Base-by-base conservation (phyloP, 257 asterid genomes). In the Nicotiana tomentosiformis region DNA sequence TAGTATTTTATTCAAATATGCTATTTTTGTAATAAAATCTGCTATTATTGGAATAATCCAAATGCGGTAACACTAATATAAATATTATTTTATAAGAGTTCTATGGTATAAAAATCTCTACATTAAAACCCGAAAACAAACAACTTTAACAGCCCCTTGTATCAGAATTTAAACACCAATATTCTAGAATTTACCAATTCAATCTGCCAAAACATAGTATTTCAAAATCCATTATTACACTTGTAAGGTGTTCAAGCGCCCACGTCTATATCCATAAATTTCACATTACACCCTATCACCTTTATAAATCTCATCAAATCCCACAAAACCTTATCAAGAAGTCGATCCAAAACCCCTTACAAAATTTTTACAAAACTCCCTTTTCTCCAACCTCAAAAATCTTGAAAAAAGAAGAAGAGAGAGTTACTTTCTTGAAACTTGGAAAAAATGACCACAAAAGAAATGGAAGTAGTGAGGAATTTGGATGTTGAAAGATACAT, bases 401-500 rank as follows among this genome's bases (percentile, higher is more conserved):
- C 35, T 62, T 62, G 35, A 62, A 11, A 10, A 58, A 10, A 10
- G 23, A 10, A 29, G 30, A 1, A 29, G 2, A 29, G 30, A 29
- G 30, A 29, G 30, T 29, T 5, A 20, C n/a, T 43, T 49, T 9
- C 35, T 74, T 14, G 62, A 74, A 70, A 9, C 2, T 39, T 43
- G 11, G 0, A 10, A 35, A 20, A 43, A 46, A 80, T 80, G 83
- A 5, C 77, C 33, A 62, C 8, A 10, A 46, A 93, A 56, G 92
- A 86, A 74, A 89, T 94, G 97, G 88, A 90, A 83, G 95, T 87
- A 55, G 97, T 92, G 23, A 93, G 80, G 83, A 88, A 88, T 20
- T 55, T 96, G 62, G 91, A 93, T 39, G 1, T 93, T 10, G 87
- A 91, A 84, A 91, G 80, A 72, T 96, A 96, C 86, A 94, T 92